These are phyloP conservation scores for Fusarium floridanum DNA, from an alignment of 2,329 filamentous ascomycete genomes.

Conservation along the genomic window DNA sequence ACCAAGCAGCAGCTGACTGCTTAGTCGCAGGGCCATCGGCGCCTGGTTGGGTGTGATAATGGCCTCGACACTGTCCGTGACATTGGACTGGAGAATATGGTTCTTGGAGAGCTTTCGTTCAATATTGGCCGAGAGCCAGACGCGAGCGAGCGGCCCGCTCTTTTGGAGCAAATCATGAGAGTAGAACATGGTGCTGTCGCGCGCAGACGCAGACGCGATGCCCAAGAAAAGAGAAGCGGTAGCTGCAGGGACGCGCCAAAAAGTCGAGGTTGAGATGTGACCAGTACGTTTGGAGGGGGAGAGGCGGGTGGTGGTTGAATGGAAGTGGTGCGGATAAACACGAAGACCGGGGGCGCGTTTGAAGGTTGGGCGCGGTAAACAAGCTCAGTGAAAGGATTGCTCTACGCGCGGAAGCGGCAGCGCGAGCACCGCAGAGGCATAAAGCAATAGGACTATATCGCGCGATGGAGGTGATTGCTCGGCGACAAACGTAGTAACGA, in stretches of 20 bases:
- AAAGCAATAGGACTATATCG: slow-evolving; percentile 44
- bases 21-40: slow-evolving; percentile 93
- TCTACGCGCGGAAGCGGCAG: slow-evolving; percentile 48
- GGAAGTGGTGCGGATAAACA: slow-evolving; percentile 49
- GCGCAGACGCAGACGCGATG: slow-evolving; percentile 48
- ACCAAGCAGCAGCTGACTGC: slow-evolving; percentile 92
- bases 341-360: slow-evolving; percentile 48
- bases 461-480: slow-evolving; percentile 33
- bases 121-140: slow-evolving; percentile 98
- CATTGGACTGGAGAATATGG: slow-evolving; percentile 93
- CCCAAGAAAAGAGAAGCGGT: slow-evolving; percentile 39
- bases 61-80: slow-evolving; percentile 92
- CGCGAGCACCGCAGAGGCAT: slow-evolving; percentile 49
- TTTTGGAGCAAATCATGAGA: slow-evolving; percentile 95
- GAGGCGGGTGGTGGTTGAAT: slow-evolving; percentile 31
- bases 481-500: slow-evolving; percentile 44
- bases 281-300: slow-evolving; percentile 28
- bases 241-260: slow-evolving; percentile 22
- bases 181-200: slow-evolving; percentile 84
- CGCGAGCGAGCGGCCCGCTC: slow-evolving; percentile 95
- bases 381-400: slow-evolving; percentile 49
- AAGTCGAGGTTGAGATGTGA: slow-evolving; percentile 17
- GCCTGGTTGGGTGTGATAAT: slow-evolving; percentile 95
- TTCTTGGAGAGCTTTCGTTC: slow-evolving; percentile 99
- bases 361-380: slow-evolving; percentile 46